phyloP scores from a whole-genome alignment of 2,329 filamentous ascomycete genomes.

The Monosporascus ibericus region DNA sequence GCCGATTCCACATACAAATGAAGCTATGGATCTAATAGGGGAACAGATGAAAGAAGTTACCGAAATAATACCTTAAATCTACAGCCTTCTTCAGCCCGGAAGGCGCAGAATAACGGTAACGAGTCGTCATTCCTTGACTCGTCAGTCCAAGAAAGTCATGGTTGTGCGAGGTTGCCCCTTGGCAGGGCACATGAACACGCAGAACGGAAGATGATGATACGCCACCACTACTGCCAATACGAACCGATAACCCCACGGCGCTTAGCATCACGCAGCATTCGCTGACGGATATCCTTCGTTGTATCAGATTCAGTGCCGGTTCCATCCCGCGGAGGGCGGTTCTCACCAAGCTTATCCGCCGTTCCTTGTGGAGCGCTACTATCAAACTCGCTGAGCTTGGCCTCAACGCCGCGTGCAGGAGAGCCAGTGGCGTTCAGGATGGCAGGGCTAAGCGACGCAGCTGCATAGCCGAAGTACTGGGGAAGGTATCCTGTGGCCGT shows the following conservation, averaged over 20 bases:
- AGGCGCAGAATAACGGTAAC: not conserved
- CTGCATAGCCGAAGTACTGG: constrained; percentile 46
- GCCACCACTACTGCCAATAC: constrained; percentile 19
- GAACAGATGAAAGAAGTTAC: constrained; percentile 20
- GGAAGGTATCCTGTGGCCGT: constrained; percentile 50
- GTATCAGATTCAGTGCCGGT: constrained; percentile 24
- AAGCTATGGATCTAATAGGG: constrained; percentile 25
- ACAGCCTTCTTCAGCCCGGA: not conserved
- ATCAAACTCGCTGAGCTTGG: constrained; percentile 19
- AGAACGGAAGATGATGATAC: not conserved
- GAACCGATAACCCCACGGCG: constrained; percentile 25
- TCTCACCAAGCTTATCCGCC: constrained; percentile 37
- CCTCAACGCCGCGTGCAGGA: constrained; percentile 21
- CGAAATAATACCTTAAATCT: constrained; percentile 13
- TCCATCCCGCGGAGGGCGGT: constrained; percentile 34
- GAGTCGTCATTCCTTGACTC: not conserved
- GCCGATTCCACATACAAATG: constrained; percentile 24
- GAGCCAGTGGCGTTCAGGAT: constrained; percentile 33
- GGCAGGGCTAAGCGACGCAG: constrained; percentile 41
- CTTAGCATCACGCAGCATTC: constrained; percentile 25
- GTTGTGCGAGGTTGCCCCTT: not conserved
- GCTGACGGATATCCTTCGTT: constrained; percentile 23
- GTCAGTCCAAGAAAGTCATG: not conserved
- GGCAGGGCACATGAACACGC: not conserved
- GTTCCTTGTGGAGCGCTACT: constrained; percentile 6